Base-by-base conservation (phyloP, 345 rosid species). In the Lepidium sativum region DNA sequence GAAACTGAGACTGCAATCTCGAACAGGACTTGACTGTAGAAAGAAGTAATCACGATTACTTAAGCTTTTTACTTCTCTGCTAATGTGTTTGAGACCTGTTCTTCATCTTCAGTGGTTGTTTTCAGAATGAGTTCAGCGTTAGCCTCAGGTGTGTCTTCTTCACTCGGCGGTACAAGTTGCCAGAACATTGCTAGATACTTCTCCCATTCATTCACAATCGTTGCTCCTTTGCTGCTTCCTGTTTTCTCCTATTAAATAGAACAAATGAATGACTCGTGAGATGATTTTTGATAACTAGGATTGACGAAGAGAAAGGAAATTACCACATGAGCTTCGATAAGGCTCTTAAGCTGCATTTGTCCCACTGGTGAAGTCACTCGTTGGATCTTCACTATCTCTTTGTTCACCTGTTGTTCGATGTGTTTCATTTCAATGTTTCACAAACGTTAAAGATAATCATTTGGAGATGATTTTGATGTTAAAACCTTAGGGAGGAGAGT, bases 131-230 rank as follows among this genome's bases (percentile, higher is more conserved):
- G 81, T 27, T 76, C 83, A 1, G 95, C 82, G 66, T 79, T 82
- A 49, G 97, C 99, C 80, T 94, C 99, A 0, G 92, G 99, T 16
- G 96, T 90, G 83, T 94, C 99, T 80, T 94, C 99, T 81, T 94
- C 99, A 37, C 97, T 90, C 18, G 99, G 99, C 5, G 99, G 99
- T 54, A 94, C 96, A 53, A 94, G 78, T 82, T 90, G 96, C 99
- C 99, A 82, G 75, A 94, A 90, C 69, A 86, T 86, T 55, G 89
- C 65, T 9, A 94, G 80, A 73, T 82, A 86, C 38, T 56, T 77
- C 37, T 90, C 96, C 97, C 99, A 90, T 52, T 88, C 96, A 52
- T 78, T 58, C 60, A 94, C 76, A 51, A 94, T 82, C 41, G 69
- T 74, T 8, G 82, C 73, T 6, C 99, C 97, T 82, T 88, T 90